A percentile compares a stretch with the other conserved stretches of the same genome.
Conservation (phyloP, 2,329 filamentous ascomycete genomes). For the Penicillium sp. region DNA sequence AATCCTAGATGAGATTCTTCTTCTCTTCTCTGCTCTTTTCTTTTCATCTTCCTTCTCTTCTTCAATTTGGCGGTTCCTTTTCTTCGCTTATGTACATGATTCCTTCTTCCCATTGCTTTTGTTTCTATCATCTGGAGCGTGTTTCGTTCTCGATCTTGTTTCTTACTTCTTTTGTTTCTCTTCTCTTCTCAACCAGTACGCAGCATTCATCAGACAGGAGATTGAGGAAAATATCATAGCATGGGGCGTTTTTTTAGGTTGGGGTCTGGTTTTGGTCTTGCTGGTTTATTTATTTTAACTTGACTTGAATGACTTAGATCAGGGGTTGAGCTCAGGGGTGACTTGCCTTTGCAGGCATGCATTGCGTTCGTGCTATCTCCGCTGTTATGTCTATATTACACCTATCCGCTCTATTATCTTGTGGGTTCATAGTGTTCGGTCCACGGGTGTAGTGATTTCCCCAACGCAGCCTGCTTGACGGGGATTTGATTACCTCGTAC, state of each 20-base stretch:
- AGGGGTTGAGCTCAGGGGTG: too few relatives aligned
- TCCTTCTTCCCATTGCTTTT: neutral
- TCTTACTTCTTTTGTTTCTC: neutral
- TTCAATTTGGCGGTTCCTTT: neutral
- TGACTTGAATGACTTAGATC: neutral
- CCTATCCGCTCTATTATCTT: too few relatives aligned
- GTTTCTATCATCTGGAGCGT: neutral
- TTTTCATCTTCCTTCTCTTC: neutral
- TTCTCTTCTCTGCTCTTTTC: neutral
- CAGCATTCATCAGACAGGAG: conserved; percentile 4
- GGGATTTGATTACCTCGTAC: too few relatives aligned
- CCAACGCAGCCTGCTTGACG: too few relatives aligned
- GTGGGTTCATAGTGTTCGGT: too few relatives aligned
- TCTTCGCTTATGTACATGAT: neutral
- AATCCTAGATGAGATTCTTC: neutral
- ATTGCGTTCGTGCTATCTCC: too few relatives aligned
- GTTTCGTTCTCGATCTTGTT: neutral
- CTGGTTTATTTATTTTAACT: neutral
- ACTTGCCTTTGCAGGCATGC: too few relatives aligned
- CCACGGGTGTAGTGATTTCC: too few relatives aligned
- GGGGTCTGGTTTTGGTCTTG: neutral
- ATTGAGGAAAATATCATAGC: conserved; percentile 6
- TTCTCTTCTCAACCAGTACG: neutral
- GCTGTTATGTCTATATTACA: too few relatives aligned
- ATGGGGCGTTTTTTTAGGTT: neutral